These are phyloP conservation scores for Eucalyptus melliodora DNA, from an alignment of 345 rosid genomes.

Conservation along the genomic window DNA sequence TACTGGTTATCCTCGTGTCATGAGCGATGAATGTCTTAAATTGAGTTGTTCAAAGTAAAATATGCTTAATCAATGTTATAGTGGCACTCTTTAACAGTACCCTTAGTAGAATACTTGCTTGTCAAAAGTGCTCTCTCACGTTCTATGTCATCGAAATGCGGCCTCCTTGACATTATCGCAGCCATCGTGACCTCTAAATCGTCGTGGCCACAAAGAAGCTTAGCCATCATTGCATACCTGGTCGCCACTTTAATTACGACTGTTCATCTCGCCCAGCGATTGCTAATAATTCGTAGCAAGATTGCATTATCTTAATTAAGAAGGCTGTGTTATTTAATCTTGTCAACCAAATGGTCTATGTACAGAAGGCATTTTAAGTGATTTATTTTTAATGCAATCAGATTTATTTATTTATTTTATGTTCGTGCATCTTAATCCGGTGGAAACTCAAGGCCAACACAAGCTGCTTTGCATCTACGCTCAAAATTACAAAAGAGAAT, in stretches of 20 bases:
- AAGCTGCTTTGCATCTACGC: not conserved
- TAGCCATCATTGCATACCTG: not conserved
- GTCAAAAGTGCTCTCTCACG: not conserved
- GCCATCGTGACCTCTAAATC: not conserved
- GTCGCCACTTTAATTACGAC: not conserved
- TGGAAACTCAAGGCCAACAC: not conserved
- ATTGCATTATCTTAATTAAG: not conserved
- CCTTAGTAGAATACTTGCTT: not conserved
- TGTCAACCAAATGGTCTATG: not conserved
- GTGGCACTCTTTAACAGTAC: not conserved
- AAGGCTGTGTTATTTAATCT: not conserved
- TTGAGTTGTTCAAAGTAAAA: not conserved
- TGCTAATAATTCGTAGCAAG: not conserved
- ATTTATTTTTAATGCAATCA: not conserved
- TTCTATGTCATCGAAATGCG: not conserved
- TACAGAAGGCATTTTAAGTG: not conserved
- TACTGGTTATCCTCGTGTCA: not conserved
- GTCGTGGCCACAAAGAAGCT: not conserved
- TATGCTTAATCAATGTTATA: accelerated
- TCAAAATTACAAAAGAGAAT: not conserved
- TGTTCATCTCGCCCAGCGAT: not conserved
- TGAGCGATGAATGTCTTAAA: not conserved
- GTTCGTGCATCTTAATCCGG: not conserved
- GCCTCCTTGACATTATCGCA: not conserved
- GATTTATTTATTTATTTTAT: not conserved